Evolutionary conservation across 129 eudicot genomes (phyloP), one percentile per base, ranked within the genome.

Genomic region (Tanacetum coccineum): DNA sequence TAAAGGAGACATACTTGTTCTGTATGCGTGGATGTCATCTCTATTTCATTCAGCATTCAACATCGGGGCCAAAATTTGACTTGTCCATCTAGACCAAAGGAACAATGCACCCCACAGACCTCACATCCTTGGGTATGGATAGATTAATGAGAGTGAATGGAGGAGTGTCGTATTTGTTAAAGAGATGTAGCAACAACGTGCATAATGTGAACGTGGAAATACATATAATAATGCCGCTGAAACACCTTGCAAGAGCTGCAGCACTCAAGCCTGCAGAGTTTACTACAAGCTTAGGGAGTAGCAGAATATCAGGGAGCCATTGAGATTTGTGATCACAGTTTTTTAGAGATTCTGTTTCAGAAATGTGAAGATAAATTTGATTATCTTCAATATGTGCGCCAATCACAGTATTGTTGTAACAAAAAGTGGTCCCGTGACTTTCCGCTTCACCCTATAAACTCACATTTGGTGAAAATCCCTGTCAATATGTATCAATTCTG

Each of bases 391-490:
- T 26, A 73, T 81, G 81, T 54, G 87, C 95, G 28, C 98, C 96
- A 75, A 76, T 60, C 28, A 87, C 98, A 26, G 95, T 76, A 46
- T 79, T 77, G 74, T 85, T 85, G 81, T 83, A 88, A 47, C 88
- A 81, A 70, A 92, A 79, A 13, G 77, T 88, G 55, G 91, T 80
- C 48, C 96, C 91, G 26, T 85, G 78, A 61, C 61, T 88, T 78
- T 92, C 98, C 56, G 98, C 96, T 81, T 92, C 96, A 66, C 91
- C 98, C 98, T 91, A n/a, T n/a, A 83, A 79, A 91, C 78, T 78
- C 82, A 84, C 78, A 77, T 68, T 58, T 62, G 58, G 80, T 81
- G 42, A 73, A 82, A 50, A 76, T 73, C 67, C 83, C 90, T 84
- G 84, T 89, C 95, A 90, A 81, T 75, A 81, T 73, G 54, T 53